Evolutionary conservation across 495 filamentous ascomycete genomes (phyloP).

Genomic region (Rhypophila decipiens): DNA sequence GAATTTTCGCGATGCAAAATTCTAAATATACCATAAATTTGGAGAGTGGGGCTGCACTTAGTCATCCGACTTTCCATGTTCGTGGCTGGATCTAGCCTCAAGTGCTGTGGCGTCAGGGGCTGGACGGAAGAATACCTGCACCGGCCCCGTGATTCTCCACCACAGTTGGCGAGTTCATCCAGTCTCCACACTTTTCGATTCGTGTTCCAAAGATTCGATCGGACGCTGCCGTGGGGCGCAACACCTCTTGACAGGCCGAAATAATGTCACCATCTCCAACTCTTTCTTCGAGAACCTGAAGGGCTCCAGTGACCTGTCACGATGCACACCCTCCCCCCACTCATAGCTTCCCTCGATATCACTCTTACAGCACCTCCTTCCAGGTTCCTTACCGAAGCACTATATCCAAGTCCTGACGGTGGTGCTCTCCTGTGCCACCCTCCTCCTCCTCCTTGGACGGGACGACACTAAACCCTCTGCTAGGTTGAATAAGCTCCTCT

Average conservation of each 20-base stretch:
- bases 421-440: constrained; percentile 2
- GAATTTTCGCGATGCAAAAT: constrained; percentile 6
- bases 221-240: not conserved
- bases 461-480: not conserved
- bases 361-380: too few relatives aligned
- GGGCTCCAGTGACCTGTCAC: too few relatives aligned
- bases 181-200: not conserved
- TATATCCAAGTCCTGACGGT: too few relatives aligned
- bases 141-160: constrained; percentile 6
- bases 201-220: not conserved
- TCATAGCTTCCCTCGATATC: not conserved
- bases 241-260: too few relatives aligned
- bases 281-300: too few relatives aligned
- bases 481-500: too few relatives aligned
- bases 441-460: not conserved
- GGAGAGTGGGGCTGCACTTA: constrained; percentile 6
- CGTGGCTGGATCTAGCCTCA: constrained; percentile 1
- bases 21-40: constrained; percentile 13
- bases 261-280: too few relatives aligned
- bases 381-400: too few relatives aligned
- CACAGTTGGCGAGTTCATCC: not conserved
- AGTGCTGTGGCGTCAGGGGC: not conserved
- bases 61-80: constrained; percentile 1
- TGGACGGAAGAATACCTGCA: constrained; percentile 4
- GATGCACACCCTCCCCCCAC: not conserved